Base-by-base conservation (phyloP, 306 rosid species). In the Begonia masoniana region DNA sequence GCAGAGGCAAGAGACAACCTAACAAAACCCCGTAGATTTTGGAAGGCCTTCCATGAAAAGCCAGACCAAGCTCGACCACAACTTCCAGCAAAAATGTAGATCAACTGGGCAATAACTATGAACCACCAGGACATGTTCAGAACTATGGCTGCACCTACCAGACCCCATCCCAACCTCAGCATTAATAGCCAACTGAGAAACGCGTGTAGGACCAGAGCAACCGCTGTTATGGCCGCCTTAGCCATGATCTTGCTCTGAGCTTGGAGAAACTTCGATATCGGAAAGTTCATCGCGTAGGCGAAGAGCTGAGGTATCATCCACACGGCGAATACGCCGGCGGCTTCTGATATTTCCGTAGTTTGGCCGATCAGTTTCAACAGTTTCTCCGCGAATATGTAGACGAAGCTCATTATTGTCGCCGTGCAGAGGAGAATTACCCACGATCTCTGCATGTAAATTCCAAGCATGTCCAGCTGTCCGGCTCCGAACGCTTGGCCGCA, bases 261-360 rank as follows among this genome's bases (percentile, higher is more conserved):
- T 66, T 85, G 97, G 58, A 89, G 60, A 52, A 89, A 89, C 78
- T 89, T 89, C 36, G 83, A 66, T 19, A 80, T 53, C 0, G 97
- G 97, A 43, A 72, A 89, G 51, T 80, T 78, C 70, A 82, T 1
- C 0, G 97, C 85, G 65, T 89, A 89, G 0, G 97, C 97, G 43
- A 76, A 89, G 10, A 89, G 68, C 67, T 89, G 94, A 9, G 97
- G 97, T 1, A 89, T 82, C 97, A 89, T 85, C 82, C 84, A 85
- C 9, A 89, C 1, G 0, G 97, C 66, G 39, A 89, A 69, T 16
- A 41, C 31, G 23, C 97, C 97, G 1, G 97, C 94, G 7, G 91
- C 83, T 51, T 69, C 74, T 0, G 95, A 72, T 17, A 89, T 78
- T 50, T 68, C 71, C 17, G 60, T 52, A 35, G 91, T 82, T 58